Conservation (phyloP, 2,329 filamentous ascomycete genomes). For the Apiospora rasikravindrae region DNA sequence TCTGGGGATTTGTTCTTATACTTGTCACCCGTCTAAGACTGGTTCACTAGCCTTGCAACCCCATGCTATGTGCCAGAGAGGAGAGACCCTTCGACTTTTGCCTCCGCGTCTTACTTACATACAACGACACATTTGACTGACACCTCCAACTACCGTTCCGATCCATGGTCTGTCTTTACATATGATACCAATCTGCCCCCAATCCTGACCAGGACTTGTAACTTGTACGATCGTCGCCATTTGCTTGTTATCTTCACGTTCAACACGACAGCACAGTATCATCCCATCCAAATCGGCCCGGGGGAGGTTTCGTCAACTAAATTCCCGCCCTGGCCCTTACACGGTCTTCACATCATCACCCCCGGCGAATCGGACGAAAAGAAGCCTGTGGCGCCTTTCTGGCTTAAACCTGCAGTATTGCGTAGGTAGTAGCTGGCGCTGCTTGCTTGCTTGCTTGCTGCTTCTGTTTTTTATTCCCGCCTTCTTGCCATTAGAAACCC, state of each 20-base stretch:
- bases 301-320: background rate
- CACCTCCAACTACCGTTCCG: constrained; percentile 10
- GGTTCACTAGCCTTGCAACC: background rate
- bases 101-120: background rate
- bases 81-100: constrained; percentile 1
- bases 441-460: background rate
- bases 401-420: constrained; percentile 2
- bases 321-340: background rate
- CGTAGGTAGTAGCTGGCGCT: constrained; percentile 5
- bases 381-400: background rate
- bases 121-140: background rate
- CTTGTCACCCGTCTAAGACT: constrained; percentile 12
- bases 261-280: constrained; percentile 5
- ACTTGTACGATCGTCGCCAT: constrained; percentile 1
- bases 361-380: constrained; percentile 4
- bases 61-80: constrained; percentile 1
- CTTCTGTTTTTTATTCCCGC: background rate
- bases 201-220: background rate
- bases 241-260: background rate
- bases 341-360: background rate
- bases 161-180: background rate
- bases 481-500: background rate
- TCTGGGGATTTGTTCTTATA: background rate
- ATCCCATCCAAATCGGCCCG: constrained; percentile 12
- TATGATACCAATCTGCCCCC: background rate